A percentile compares a stretch with the other conserved stretches of the same genome.
Conservation (phyloP, 1,139 yeast genomes). For the Yamadazyma trypodendri region DNA sequence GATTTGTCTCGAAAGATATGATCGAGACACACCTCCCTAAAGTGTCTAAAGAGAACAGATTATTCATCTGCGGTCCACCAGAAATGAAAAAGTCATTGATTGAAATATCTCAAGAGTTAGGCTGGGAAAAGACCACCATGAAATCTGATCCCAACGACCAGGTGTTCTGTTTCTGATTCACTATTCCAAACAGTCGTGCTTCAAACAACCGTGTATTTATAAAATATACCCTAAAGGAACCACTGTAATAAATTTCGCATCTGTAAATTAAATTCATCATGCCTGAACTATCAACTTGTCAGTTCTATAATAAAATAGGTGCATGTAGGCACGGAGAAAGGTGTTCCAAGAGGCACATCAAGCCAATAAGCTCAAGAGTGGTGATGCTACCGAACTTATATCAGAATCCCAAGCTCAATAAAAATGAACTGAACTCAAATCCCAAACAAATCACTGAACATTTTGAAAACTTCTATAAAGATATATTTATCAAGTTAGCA, state of each 20-base stretch:
- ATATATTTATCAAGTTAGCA: constrained; percentile 68
- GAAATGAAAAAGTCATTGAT: constrained; percentile 58
- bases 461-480: constrained; percentile 71
- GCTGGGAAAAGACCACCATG: constrained; percentile 53
- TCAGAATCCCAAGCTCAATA: constrained; percentile 57
- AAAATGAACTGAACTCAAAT: constrained; percentile 28
- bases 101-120: constrained; percentile 52
- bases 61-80: constrained; percentile 77
- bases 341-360: constrained; percentile 75
- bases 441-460: constrained; percentile 47
- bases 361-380: constrained; percentile 68
- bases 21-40: constrained; percentile 51
- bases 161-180: constrained; percentile 71
- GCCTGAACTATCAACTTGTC: constrained; percentile 22
- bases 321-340: constrained; percentile 93
- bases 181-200: neutral
- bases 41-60: constrained; percentile 46
- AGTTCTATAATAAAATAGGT: constrained; percentile 80
- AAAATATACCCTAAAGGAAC: neutral
- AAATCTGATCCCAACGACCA: constrained; percentile 58
- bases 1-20: constrained; percentile 59
- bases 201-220: neutral
- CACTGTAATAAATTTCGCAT: constrained; percentile 1
- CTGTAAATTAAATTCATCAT: neutral
- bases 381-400: constrained; percentile 69